A percentile compares a stretch with the other conserved stretches of the same genome.
Evolutionary conservation across 495 filamentous ascomycete genomes (phyloP).

Genomic region (Symbiotaphrina buchneri): DNA sequence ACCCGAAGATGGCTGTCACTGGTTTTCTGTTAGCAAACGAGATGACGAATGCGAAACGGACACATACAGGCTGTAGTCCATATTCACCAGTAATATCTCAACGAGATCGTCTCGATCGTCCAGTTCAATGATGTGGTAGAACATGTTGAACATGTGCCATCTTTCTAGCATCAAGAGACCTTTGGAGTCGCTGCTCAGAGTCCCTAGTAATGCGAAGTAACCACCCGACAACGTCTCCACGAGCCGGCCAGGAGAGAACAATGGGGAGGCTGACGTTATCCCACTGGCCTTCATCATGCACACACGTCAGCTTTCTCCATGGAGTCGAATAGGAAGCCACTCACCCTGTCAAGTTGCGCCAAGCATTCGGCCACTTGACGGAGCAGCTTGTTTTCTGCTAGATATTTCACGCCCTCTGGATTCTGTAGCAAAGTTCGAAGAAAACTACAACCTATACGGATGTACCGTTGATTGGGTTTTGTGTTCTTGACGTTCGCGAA

Average conservation of each 20-base stretch:
- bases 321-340: too few species aligned
- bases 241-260: constrained; percentile 71
- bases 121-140: constrained; percentile 91
- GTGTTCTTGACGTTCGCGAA: constrained; percentile 74
- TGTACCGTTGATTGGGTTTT: constrained; percentile 83
- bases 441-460: constrained; percentile 68
- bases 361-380: constrained; percentile 88
- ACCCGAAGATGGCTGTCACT: constrained; percentile 70
- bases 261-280: constrained; percentile 61
- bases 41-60: not conserved
- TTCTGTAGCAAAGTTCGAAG: constrained; percentile 71
- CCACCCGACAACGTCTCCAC: constrained; percentile 67
- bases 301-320: too few species aligned
- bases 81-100: constrained; percentile 62
- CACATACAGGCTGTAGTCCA: constrained; percentile 57
- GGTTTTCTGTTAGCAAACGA: constrained; percentile 2
- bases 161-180: constrained; percentile 81
- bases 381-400: constrained; percentile 79
- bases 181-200: constrained; percentile 54
- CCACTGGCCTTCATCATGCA: constrained; percentile 47
- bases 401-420: constrained; percentile 59
- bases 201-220: constrained; percentile 83
- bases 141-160: constrained; percentile 97
- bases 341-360: constrained; percentile 62
- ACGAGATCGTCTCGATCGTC: constrained; percentile 78